Base-by-base conservation (phyloP, 2,329 filamentous ascomycete species). In the Camillea tinctor region DNA sequence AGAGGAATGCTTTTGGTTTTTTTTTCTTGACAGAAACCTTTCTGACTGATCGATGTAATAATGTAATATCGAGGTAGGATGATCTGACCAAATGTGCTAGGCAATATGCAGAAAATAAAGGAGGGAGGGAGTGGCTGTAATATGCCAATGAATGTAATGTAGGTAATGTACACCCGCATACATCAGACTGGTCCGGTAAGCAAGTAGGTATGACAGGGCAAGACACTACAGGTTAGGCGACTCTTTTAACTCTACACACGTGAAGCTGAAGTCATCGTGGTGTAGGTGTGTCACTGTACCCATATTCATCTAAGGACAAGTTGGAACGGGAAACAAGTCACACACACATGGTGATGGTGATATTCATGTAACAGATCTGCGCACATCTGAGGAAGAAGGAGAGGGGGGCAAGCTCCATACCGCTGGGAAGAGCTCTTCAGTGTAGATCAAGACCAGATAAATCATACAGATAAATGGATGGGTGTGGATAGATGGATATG, bases 1-100 rank as follows among this genome's bases (percentile, higher is more conserved):
- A 58, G 60, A 59, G 59, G 57, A 51, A 58, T 48, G 53, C 50
- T 58, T 44, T 44, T n/a, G n/a, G n/a, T n/a, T n/a, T n/a, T n/a
- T n/a, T n/a, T n/a, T n/a, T n/a, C n/a, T n/a, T 44, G 36, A 44
- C 54, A 50, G 44, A 30, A 56, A 6, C 48, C 17, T 23, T n/a
- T 49, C 36, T 55, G 54, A 49, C 54, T 20, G 48, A n/a, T 26
- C 26, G 9, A 51, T 50, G 54, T 48, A 30, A 56, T 48, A 51
- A 51, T 50, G 54, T 48, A 30, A 56, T 48, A 51, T 17, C 11
- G 9, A 51, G 8, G 21, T 23, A 50, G 44, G 9, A 50, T 36
- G 54, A 51, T 64, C 63, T 62, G 54, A 58, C 21, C 11, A 55
- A 40, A 51, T 30, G 54, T n/a, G 54, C 54, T 30, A 48, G n/a